Base-by-base conservation (phyloP, 805 yeast genomes). In the Dipodascopsis uninucleata region DNA sequence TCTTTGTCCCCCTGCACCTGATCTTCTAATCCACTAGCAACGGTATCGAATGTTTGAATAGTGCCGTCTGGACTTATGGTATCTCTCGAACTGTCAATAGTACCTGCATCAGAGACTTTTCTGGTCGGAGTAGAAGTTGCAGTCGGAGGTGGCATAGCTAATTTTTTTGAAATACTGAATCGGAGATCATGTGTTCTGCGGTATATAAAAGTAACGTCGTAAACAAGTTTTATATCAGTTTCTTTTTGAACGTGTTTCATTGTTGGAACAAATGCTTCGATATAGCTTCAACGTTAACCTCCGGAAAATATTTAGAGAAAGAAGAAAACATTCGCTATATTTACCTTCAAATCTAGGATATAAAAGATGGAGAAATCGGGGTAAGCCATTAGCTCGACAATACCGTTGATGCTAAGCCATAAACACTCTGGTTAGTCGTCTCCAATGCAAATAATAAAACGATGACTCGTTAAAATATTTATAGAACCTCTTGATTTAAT, bases 341-440 rank as follows among this genome's bases (percentile, higher is more conserved):
- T 67, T 17, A 50, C 55, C 53, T 50, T 50, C 55, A 34, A 77
- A 87, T 41, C 97, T 69, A 2, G 97, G 97, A 57, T 88, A 88
- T 22, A 89, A 65, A 5, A 85, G 65, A 51, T 84, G 71, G 8
- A 74, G 62, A 16, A 83, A 71, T 12, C 62, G 64, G 0, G 90
- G 85, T n/a, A 83, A 67, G 43, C 73, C 82, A 56, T 73, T 78
- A 45, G 73, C 71, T 31, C 73, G 74, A 36, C 81, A 71, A 49
- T 79, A 71, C 24, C 72, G 70, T 31, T 71, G 68, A 49, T 87
- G 94, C 31, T 74, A 40, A 57, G 61, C 52, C 36, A 68, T 31
- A 54, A 61, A 35, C 71, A 71, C n/a, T n/a, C n/a, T n/a, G n/a
- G n/a, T n/a, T n/a, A n/a, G n/a, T n/a, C n/a, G n/a, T n/a, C n/a